These are phyloP conservation scores for Cenchrus americanus DNA, from an alignment of 176 grass and related monocot genomes.

Conservation along the genomic window DNA sequence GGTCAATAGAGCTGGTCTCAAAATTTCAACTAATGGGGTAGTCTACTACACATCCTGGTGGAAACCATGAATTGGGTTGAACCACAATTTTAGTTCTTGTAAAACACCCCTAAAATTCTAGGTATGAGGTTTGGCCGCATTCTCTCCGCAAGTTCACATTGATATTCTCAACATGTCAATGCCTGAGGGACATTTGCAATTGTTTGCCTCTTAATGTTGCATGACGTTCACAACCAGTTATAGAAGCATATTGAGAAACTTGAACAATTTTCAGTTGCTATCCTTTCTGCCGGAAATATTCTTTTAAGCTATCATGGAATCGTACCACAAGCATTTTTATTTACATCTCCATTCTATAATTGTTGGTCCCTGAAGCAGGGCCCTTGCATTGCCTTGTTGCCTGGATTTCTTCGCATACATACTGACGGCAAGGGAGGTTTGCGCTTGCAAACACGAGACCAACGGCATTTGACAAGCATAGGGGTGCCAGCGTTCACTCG, in stretches of 20 bases:
- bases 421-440: background rate
- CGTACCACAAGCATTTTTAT: background rate
- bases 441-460: background rate
- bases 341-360: constrained; percentile 15
- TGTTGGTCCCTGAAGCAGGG: background rate
- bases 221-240: no score
- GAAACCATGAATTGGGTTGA: no score
- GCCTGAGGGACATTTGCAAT: no score
- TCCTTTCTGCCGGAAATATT: background rate
- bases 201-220: no score
- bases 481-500: constrained; percentile 1
- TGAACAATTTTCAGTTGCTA: no score
- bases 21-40: background rate
- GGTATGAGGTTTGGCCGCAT: no score
- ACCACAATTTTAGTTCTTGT: no score
- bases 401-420: constrained; percentile 18
- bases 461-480: background rate
- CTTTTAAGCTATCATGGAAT: background rate
- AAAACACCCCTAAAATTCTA: no score
- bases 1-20: background rate
- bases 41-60: no score
- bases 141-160: no score
- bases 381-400: background rate
- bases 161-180: no score
- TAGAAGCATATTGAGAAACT: no score